Evolutionary conservation across 441 rosid genomes (phyloP).

Genomic region (Aleurites moluccanus): DNA sequence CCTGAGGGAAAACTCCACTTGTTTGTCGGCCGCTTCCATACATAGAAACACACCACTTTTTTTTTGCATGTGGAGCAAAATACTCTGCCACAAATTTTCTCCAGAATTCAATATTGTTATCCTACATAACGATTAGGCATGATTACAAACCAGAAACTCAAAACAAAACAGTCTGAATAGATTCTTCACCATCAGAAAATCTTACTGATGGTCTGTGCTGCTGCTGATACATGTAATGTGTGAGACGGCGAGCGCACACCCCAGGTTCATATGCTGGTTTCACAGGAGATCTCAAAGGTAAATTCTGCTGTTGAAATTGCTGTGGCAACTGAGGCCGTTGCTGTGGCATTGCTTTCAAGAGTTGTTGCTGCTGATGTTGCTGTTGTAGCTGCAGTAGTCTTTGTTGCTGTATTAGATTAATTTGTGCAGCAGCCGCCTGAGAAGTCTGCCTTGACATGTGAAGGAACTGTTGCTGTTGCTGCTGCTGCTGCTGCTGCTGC

Average conservation of each 20-base stretch:
- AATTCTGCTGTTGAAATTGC: slow-evolving; percentile 79
- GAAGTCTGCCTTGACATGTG: slow-evolving; percentile 82
- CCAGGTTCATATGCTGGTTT: slow-evolving; percentile 89
- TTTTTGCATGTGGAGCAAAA: slow-evolving; percentile 73
- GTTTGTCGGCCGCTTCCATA: slow-evolving; percentile 80
- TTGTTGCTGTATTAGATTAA: slow-evolving; percentile 71
- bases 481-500: slow-evolving; percentile 60
- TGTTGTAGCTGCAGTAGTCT: slow-evolving; percentile 75
- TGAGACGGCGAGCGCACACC: slow-evolving; percentile 88
- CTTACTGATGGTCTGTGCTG: slow-evolving; percentile 96
- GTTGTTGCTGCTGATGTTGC: slow-evolving; percentile 92
- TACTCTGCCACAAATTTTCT: slow-evolving; percentile 74
- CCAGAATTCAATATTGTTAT: slow-evolving; percentile 86
- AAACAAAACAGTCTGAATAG: neutral
- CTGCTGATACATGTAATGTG: slow-evolving; percentile 90
- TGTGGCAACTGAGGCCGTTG: slow-evolving; percentile 80
- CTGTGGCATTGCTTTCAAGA: slow-evolving; percentile 76
- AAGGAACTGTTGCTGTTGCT: slow-evolving; percentile 67
- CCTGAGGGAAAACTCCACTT: slow-evolving; percentile 83
- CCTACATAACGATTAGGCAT: slow-evolving; percentile 41
- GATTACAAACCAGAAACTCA: slow-evolving; percentile 7
- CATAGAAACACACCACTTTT: slow-evolving; percentile 89
- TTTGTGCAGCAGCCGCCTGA: slow-evolving; percentile 64
- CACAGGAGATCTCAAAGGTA: slow-evolving; percentile 66
- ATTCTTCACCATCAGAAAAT: slow-evolving; percentile 20